A percentile compares a stretch with the other conserved stretches of the same genome.
These are phyloP conservation scores for Grammothele lineata DNA, from an alignment of 768 basidiomycete genomes.

Conservation along the genomic window DNA sequence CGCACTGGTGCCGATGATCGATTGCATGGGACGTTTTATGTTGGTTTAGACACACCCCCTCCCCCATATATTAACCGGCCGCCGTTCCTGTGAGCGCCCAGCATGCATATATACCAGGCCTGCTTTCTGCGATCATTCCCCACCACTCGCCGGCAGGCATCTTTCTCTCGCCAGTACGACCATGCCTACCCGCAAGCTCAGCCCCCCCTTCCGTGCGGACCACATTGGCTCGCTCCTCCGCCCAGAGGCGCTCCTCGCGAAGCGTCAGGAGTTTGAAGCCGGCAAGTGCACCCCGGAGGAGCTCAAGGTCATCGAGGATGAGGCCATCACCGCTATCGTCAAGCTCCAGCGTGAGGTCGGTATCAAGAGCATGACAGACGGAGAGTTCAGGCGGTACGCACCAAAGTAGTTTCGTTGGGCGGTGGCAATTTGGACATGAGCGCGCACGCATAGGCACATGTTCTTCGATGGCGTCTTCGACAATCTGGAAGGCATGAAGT, in stretches of 20 bases:
- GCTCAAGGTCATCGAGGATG: constrained; percentile 45
- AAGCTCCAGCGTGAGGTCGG: constrained; percentile 51
- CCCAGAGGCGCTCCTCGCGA: constrained; percentile 44
- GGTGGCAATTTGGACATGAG: background rate
- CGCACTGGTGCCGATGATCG: no score
- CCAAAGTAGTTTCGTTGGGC: no score
- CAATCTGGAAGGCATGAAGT: constrained; percentile 59
- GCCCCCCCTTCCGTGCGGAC: constrained; percentile 46
- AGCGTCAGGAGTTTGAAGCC: constrained; percentile 40
- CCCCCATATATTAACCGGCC: background rate
- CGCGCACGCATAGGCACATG: constrained; percentile 42
- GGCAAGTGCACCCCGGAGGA: constrained; percentile 39
- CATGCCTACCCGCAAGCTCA: constrained; percentile 20
- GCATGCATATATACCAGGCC: no score
- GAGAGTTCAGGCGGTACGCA: constrained; percentile 41
- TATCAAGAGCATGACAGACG: constrained; percentile 59
- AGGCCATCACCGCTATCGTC: constrained; percentile 49
- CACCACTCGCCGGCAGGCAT: no score
- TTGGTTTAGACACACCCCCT: no score
- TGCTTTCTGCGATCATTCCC: no score
- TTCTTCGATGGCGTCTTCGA: constrained; percentile 69
- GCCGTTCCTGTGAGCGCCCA: background rate
- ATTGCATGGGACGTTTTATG: no score
- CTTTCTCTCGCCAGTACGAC: background rate
- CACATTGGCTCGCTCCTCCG: constrained; percentile 63